These are phyloP conservation scores for Podaxis mareebaensis DNA, from an alignment of 768 basidiomycete genomes.

Conservation along the genomic window DNA sequence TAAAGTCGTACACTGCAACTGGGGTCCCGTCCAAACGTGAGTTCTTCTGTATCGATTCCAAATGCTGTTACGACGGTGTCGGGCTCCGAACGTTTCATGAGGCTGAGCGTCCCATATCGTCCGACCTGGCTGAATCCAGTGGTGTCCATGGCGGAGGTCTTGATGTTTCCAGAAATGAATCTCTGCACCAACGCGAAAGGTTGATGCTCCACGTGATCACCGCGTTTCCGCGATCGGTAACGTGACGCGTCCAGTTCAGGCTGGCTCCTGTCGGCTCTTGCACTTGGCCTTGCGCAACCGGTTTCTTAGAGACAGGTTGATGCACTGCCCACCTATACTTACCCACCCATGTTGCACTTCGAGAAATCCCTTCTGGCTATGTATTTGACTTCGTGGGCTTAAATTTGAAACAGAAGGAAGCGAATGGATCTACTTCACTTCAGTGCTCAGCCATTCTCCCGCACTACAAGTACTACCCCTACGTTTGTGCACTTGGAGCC, in stretches of 20 bases:
- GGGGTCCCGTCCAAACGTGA: constrained; percentile 70
- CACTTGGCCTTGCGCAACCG: too few species aligned
- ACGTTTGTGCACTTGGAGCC: too few species aligned
- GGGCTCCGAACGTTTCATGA: constrained; percentile 54
- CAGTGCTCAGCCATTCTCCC: too few species aligned
- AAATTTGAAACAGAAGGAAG: too few species aligned
- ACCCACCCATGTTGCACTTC: too few species aligned
- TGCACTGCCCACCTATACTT: too few species aligned
- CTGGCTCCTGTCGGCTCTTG: too few species aligned
- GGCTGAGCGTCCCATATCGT: constrained; percentile 61
- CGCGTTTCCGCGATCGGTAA: neutral
- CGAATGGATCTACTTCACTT: too few species aligned
- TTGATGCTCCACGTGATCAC: constrained; percentile 6
- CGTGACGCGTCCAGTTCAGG: neutral
- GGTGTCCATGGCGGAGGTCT: constrained; percentile 35
- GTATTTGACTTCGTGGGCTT: too few species aligned
- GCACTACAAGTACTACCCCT: too few species aligned
- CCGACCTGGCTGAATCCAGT: constrained; percentile 55
- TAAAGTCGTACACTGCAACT: constrained; percentile 69
- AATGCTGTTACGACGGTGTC: constrained; percentile 59
- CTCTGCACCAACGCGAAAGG: constrained; percentile 5
- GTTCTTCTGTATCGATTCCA: constrained; percentile 66
- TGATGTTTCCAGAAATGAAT: constrained; percentile 1
- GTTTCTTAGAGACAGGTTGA: too few species aligned
- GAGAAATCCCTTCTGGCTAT: too few species aligned